Base-by-base conservation (phyloP, 176 grass and related monocot genomes). In the Elaeis guineensis region DNA sequence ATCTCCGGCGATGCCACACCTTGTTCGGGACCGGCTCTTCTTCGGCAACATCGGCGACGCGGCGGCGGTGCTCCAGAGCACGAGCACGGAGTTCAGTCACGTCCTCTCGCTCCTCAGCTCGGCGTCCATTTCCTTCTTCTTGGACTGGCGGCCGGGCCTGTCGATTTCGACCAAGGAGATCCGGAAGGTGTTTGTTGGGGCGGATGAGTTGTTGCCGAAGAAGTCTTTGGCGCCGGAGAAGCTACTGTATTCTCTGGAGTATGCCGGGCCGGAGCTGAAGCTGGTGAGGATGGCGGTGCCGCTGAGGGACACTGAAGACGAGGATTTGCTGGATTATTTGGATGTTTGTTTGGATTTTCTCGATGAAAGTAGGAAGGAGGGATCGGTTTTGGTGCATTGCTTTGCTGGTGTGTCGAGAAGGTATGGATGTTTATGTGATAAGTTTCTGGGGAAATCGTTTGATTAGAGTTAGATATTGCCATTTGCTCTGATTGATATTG, bases 391-490 rank as follows among this genome's bases (percentile, higher is more conserved):
- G 20, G 91, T 96, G 28, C 91, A 96, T 78, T 90, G 91, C 80
- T 90, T 84, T 50, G 86, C 91, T 1, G 91, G 86, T 12, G 86
- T 90, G 20, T 96, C 86, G 1, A 75, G 91, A 72, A 96, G 91
- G 91, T 96, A 78, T 44, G 35, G 35, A 44, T 44, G 35, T 44
- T 44, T 44, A 30, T 30, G 5, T 6, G 28, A 30, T 30, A 14
- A 8, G 11, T 44, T 44, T 12, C 35, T 44, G 9, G 35, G 9
- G 35, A 44, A 44, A 44, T 44, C 35, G 35, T 44, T 30, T 30
- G 28, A 30, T 30, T 30, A 30, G 28, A 30, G 28, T 30, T 30
- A 30, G 5, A 30, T 30, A 30, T 30, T 30, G 28, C 28, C 28
- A 30, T 30, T 30, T 5, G 28, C 28, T 29, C 28, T 29, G 5